Conservation (phyloP, 2,329 filamentous ascomycete species). For the Colletotrichum liaoningense region DNA sequence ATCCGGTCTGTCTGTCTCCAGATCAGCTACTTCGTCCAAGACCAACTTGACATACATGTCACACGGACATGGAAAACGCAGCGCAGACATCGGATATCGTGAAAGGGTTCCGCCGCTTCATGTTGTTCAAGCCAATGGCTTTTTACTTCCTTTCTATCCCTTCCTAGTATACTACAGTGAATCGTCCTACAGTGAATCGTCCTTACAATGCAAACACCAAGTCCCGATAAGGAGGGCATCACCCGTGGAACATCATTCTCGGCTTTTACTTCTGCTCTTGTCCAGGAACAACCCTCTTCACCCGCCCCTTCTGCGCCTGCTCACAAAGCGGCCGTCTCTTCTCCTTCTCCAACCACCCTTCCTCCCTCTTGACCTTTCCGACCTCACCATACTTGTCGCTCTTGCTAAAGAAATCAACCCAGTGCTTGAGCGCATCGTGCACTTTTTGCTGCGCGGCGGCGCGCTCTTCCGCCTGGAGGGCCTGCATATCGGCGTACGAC, state of each 20-base stretch:
- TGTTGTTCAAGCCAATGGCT: no score
- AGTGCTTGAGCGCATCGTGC: conserved; percentile 77
- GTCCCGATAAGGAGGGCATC: no score
- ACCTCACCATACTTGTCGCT: conserved; percentile 85
- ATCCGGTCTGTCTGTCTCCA: no score
- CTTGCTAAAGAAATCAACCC: conserved; percentile 85
- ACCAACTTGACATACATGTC: no score
- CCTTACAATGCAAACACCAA: background rate
- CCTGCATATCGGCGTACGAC: conserved; percentile 63
- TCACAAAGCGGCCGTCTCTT: conserved; percentile 76
- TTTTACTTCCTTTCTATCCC: no score
- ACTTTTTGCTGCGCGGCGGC: conserved; percentile 74
- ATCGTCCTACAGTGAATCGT: no score
- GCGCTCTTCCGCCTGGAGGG: conserved; percentile 70
- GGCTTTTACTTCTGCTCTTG: conserved; percentile 38
- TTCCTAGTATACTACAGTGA: no score
- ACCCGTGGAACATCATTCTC: background rate
- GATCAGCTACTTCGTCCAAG: no score
- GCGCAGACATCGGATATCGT: no score
- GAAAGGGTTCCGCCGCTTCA: no score
- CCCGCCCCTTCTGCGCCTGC: conserved; percentile 70
- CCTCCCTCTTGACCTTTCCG: conserved; percentile 76
- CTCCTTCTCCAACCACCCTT: conserved; percentile 70
- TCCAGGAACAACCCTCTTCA: conserved; percentile 69
- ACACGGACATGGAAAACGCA: no score